Percentiles rank a stretch among this genome's conserved stretches.
These are phyloP conservation scores for Hebeloma cylindrosporum DNA, from an alignment of 768 basidiomycete genomes.

Conservation along the genomic window DNA sequence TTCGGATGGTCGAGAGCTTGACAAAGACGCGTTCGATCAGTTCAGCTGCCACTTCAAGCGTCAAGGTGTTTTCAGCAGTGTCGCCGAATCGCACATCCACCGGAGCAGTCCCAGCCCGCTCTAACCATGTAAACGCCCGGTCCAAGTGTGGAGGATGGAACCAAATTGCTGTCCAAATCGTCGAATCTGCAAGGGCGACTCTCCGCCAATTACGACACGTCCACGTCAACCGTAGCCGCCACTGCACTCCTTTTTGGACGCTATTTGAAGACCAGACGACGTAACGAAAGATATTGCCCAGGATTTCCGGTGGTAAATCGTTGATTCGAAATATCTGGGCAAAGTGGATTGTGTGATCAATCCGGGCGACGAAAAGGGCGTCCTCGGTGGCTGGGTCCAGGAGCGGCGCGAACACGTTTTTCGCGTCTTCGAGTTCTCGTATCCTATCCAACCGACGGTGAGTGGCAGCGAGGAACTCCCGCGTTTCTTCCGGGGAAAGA, in stretches of 20 bases:
- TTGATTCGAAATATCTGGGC: conserved; percentile 52
- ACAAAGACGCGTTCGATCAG: conserved; percentile 52
- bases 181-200: conserved; percentile 46
- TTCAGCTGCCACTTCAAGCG: conserved; percentile 41
- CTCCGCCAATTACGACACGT: conserved; percentile 58
- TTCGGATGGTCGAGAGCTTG: conserved; percentile 56
- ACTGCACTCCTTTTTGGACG: conserved; percentile 33
- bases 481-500: conserved; percentile 12
- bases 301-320: conserved; percentile 65
- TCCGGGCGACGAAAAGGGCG: conserved; percentile 32
- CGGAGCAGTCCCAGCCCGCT: conserved; percentile 52
- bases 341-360: conserved; percentile 32
- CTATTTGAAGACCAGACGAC: conserved; percentile 52
- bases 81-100: conserved; percentile 66
- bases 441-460: conserved; percentile 16
- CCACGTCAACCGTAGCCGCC: conserved; percentile 54
- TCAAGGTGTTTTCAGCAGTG: conserved; percentile 33
- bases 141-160: conserved; percentile 52
- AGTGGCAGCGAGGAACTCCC: conserved; percentile 11
- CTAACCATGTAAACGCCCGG: conserved; percentile 56
- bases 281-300: conserved; percentile 61
- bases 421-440: conserved; percentile 17
- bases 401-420: not conserved
- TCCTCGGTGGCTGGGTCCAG: conserved; percentile 23
- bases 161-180: conserved; percentile 67